Conservation (phyloP, 192 early-diverging fungal species). For the Chytriomyces hyalinus region DNA sequence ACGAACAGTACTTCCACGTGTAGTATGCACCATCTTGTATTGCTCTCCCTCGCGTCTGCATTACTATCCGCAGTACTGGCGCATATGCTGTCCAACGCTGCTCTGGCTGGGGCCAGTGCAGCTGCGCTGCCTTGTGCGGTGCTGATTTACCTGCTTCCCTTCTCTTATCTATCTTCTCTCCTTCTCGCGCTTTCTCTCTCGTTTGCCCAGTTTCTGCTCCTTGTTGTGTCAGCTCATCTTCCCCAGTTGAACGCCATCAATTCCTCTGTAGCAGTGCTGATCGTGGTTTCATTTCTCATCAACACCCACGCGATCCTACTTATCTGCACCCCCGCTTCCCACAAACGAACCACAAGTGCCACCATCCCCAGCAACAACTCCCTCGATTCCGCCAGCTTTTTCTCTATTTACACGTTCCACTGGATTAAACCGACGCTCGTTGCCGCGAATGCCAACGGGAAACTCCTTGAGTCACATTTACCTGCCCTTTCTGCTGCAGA, state of each 20-base stretch:
- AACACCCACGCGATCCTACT: not conserved
- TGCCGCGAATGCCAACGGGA: conserved; percentile 6
- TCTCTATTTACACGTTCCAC: conserved; percentile 20
- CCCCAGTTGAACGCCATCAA: not conserved
- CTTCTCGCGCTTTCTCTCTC: not conserved
- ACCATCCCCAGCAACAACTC: not conserved
- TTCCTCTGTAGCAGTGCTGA: not conserved
- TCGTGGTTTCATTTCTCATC: not conserved
- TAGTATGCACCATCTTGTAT: not conserved
- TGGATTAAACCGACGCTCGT: conserved; percentile 26
- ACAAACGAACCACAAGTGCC: not conserved
- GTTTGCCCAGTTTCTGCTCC: not conserved
- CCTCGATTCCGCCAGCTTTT: not conserved
- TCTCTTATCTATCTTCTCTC: too few species aligned
- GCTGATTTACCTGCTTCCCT: too few species aligned
- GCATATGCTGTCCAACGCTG: not conserved
- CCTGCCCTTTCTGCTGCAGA: conserved; percentile 13
- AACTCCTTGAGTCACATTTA: not conserved
- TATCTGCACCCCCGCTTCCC: not conserved
- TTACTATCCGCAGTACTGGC: not conserved
- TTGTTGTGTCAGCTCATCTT: not conserved
- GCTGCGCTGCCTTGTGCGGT: too few species aligned
- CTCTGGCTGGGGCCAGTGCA: too few species aligned
- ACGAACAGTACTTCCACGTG: not conserved
- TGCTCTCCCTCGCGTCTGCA: not conserved